Evolutionary conservation across 768 basidiomycete genomes (phyloP).

Genomic region (Auricularia heimuer): DNA sequence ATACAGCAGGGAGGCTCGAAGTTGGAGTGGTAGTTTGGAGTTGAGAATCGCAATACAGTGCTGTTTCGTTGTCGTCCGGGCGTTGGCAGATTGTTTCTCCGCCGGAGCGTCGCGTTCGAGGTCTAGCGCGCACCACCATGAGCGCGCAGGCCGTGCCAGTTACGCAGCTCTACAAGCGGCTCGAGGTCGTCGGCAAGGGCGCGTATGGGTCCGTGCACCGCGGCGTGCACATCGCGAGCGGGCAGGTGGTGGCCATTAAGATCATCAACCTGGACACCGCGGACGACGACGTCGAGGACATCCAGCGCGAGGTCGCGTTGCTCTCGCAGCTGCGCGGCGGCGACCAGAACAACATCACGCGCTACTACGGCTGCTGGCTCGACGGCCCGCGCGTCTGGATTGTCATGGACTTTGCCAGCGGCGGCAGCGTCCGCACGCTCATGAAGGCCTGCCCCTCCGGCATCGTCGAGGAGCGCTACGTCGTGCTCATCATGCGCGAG

Average conservation of each 20-base stretch:
- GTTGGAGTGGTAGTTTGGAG: too few relatives aligned
- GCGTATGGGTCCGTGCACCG: slow-evolving; percentile 95
- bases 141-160: slow-evolving; percentile 9
- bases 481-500: slow-evolving; percentile 80
- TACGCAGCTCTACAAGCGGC: slow-evolving; percentile 62
- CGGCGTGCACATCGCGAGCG: slow-evolving; percentile 73
- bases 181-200: slow-evolving; percentile 91
- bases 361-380: slow-evolving; percentile 94
- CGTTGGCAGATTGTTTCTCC: too few relatives aligned
- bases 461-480: slow-evolving; percentile 81
- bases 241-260: slow-evolving; percentile 90
- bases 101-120: too few relatives aligned
- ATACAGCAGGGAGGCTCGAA: too few relatives aligned
- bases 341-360: slow-evolving; percentile 77
- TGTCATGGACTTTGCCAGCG: slow-evolving; percentile 94
- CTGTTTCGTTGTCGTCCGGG: too few relatives aligned
- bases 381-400: slow-evolving; percentile 98
- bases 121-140: neutral
- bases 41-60: too few relatives aligned
- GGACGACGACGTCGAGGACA: slow-evolving; percentile 94
- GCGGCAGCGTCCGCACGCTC: slow-evolving; percentile 85
- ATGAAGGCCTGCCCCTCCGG: slow-evolving; percentile 78
- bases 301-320: slow-evolving; percentile 91
- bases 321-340: slow-evolving; percentile 76
- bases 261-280: slow-evolving; percentile 96